Conservation (phyloP, 306 rosid species). For the Betula pendula region DNA sequence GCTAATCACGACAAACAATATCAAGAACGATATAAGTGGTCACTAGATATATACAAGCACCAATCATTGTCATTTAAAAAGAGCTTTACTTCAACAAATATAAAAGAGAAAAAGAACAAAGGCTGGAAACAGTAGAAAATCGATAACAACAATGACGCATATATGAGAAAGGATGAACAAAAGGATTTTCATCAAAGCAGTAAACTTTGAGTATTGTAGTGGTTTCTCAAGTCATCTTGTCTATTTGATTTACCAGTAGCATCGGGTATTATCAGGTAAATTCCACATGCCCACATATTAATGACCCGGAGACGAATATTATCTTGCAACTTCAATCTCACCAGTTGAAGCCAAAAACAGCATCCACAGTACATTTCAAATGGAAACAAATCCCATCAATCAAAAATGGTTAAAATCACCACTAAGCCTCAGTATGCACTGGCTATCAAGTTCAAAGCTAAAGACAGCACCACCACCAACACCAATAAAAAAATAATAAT, state of each 20-base stretch:
- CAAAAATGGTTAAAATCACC: neutral
- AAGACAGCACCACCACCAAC: neutral
- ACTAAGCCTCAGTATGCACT: neutral
- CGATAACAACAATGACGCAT: neutral
- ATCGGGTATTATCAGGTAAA: neutral
- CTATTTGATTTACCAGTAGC: neutral
- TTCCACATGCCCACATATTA: neutral
- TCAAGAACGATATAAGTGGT: neutral
- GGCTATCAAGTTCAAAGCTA: neutral
- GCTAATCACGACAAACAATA: conserved; percentile 32
- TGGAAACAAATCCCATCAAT: neutral
- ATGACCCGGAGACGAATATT: neutral
- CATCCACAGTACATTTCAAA: neutral
- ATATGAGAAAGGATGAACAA: neutral
- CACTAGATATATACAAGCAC: neutral
- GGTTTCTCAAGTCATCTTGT: neutral
- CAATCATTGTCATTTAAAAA: neutral
- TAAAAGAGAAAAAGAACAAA: neutral
- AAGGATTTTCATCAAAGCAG: neutral
- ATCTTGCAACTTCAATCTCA: neutral
- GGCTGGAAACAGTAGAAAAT: neutral
- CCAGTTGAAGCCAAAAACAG: neutral
- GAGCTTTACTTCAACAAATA: neutral
- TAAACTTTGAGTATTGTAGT: neutral
- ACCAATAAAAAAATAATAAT: no score